These are phyloP conservation scores for Clavispora vitiphila DNA, from an alignment of 805 yeast genomes.

Conservation along the genomic window DNA sequence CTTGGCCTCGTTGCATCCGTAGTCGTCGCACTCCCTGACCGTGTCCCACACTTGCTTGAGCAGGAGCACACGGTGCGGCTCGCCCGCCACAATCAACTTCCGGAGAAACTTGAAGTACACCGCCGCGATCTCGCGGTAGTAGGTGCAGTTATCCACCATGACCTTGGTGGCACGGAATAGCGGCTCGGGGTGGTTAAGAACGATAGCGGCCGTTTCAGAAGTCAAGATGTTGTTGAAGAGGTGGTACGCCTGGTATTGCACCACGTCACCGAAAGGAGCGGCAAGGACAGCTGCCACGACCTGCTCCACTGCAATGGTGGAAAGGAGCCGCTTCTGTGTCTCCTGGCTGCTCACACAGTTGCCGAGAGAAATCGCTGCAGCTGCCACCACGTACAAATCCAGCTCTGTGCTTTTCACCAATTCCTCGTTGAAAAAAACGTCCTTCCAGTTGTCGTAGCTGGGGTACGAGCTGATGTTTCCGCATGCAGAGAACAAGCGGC, in stretches of 20 bases:
- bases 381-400: slow-evolving; percentile 25
- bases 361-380: slow-evolving; percentile 30
- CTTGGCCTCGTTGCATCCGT: slow-evolving; percentile 15
- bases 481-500: slow-evolving; percentile 29
- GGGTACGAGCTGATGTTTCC: slow-evolving; percentile 33
- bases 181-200: slow-evolving; percentile 5
- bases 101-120: slow-evolving; percentile 26
- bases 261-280: slow-evolving; percentile 24
- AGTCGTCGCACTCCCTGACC: background rate
- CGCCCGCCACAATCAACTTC: slow-evolving; percentile 20
- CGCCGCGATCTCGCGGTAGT: slow-evolving; percentile 29
- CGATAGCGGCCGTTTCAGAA: slow-evolving; percentile 7
- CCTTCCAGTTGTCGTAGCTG: slow-evolving; percentile 19
- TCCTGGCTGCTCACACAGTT: slow-evolving; percentile 25
- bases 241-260: slow-evolving; percentile 35
- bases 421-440: slow-evolving; percentile 16
- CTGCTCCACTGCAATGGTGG: slow-evolving; percentile 5
- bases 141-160: slow-evolving; percentile 28
- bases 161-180: slow-evolving; percentile 21
- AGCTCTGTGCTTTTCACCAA: background rate
- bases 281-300: slow-evolving; percentile 20
- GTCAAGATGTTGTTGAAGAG: slow-evolving; percentile 27
- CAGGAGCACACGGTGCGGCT: slow-evolving; percentile 1
- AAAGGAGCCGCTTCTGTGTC: slow-evolving; percentile 12
- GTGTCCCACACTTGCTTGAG: slow-evolving; percentile 7